Conservation (phyloP, 2,329 filamentous ascomycete species). For the Cercospora citrullina region DNA sequence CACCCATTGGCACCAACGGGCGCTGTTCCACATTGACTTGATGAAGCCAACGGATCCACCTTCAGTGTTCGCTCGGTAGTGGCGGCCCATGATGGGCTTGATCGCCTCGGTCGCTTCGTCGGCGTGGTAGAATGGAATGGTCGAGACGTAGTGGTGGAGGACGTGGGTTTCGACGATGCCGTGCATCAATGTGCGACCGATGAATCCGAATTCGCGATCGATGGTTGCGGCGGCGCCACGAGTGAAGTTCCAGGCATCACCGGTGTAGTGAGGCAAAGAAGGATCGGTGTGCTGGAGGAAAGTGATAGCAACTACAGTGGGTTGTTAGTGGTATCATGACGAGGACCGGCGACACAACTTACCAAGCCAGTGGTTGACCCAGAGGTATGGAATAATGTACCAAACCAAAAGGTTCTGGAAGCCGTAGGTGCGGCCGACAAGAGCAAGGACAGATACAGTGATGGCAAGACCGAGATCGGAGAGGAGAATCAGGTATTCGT, state of each 20-base stretch:
- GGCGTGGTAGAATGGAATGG: conserved; percentile 94
- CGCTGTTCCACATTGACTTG: conserved; percentile 74
- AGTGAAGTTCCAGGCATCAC: conserved; percentile 85
- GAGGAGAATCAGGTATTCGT: conserved; percentile 81
- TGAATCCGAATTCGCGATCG: conserved; percentile 95
- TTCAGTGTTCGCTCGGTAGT: conserved; percentile 83
- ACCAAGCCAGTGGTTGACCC: conserved; percentile 99
- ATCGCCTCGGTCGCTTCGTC: conserved; percentile 94
- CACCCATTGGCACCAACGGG: conserved; percentile 93
- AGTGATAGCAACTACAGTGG: conserved; percentile 78
- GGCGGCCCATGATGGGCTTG: conserved; percentile 89
- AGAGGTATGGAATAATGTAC: conserved; percentile 93
- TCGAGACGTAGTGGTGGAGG: conserved; percentile 94
- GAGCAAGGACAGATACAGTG: conserved; percentile 61
- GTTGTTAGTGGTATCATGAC: conserved; percentile 9
- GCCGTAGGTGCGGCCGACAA: conserved; percentile 74
- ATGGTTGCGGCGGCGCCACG: conserved; percentile 94
- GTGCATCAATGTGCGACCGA: conserved; percentile 86
- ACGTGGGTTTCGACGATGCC: conserved; percentile 98
- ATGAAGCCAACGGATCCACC: conserved; percentile 82
- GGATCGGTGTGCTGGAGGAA: conserved; percentile 97
- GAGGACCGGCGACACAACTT: conserved; percentile 48
- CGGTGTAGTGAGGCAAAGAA: conserved; percentile 86
- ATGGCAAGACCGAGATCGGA: conserved; percentile 77
- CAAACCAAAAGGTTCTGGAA: conserved; percentile 86